Conservation (phyloP, 1,284 basidiomycete species). For the Veloporphyrellus conicus region DNA sequence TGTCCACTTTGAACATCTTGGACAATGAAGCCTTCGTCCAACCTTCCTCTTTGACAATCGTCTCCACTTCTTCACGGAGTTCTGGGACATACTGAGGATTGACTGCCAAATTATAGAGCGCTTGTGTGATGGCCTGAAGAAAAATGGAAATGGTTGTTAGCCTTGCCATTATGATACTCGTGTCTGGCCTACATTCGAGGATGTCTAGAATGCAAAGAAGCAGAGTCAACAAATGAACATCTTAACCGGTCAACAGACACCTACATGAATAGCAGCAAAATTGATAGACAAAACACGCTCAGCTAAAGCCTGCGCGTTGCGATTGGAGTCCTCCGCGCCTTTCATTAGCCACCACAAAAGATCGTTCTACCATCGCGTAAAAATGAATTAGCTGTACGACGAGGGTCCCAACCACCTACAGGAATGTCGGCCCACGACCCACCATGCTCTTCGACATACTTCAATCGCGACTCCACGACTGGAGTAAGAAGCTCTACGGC, state of each 20-base stretch:
- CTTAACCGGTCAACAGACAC: no score
- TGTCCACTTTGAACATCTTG: conserved; percentile 44
- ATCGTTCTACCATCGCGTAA: neutral
- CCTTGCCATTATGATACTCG: no score
- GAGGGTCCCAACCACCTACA: no score
- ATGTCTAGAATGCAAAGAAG: conserved; percentile 4
- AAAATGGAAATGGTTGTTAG: neutral
- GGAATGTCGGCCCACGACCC: conserved; percentile 38
- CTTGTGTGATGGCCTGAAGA: conserved; percentile 32
- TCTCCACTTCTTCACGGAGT: conserved; percentile 43
- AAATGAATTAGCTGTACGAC: no score
- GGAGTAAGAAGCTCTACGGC: conserved; percentile 30
- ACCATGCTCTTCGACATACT: conserved; percentile 31
- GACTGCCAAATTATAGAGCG: conserved; percentile 35
- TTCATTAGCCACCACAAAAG: neutral
- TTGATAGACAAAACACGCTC: conserved; percentile 34
- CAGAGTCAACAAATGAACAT: neutral
- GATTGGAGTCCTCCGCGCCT: neutral
- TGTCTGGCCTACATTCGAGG: conserved; percentile 12
- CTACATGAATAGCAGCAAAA: conserved; percentile 38
- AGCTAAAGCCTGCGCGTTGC: conserved; percentile 25
- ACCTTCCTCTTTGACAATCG: conserved; percentile 30
- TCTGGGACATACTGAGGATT: conserved; percentile 36
- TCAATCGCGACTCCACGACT: conserved; percentile 37
- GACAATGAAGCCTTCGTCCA: conserved; percentile 41